These are phyloP conservation scores for Ophiostoma ips DNA, from an alignment of 2,329 filamentous ascomycete species.

Conservation along the genomic window DNA sequence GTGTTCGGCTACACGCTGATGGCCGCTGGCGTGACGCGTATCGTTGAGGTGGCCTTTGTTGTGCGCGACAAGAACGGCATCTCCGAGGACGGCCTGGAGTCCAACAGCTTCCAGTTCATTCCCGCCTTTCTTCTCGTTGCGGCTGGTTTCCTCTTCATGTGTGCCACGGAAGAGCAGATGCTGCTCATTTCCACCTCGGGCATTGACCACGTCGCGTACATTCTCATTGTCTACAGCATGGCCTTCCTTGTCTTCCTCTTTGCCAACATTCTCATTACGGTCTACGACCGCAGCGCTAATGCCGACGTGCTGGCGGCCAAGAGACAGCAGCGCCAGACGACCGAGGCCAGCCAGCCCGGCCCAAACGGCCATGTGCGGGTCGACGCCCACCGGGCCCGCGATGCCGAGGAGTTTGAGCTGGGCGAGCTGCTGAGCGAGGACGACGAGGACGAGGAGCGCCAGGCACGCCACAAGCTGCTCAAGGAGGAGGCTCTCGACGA, in stretches of 20 bases:
- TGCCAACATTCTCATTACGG: conserved; percentile 67
- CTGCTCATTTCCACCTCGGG: conserved; percentile 54
- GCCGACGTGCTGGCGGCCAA: conserved; percentile 16
- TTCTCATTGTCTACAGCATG: conserved; percentile 81
- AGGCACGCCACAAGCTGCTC: conserved; percentile 19
- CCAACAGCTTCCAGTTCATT: conserved; percentile 46
- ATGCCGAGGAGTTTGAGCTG: conserved; percentile 88
- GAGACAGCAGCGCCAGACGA: neutral
- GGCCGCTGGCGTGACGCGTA: conserved; percentile 68
- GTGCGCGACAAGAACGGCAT: conserved; percentile 56
- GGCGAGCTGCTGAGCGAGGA: conserved; percentile 83
- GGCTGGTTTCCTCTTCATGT: conserved; percentile 93
- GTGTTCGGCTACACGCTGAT: conserved; percentile 94
- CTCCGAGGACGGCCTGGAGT: conserved; percentile 52
- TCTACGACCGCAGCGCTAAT: conserved; percentile 56
- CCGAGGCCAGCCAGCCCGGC: neutral
- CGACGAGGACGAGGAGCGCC: conserved; percentile 49
- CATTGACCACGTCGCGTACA: conserved; percentile 82
- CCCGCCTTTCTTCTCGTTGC: conserved; percentile 64
- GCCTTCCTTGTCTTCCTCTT: conserved; percentile 88
- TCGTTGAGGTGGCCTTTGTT: conserved; percentile 85
- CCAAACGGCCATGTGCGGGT: conserved; percentile 23
- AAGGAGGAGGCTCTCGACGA: conserved; percentile 16
- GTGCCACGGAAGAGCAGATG: conserved; percentile 96
- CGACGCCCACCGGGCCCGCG: conserved; percentile 47